Evolutionary conservation across 495 filamentous ascomycete genomes (phyloP).

Genomic region (Patellaria atrata): DNA sequence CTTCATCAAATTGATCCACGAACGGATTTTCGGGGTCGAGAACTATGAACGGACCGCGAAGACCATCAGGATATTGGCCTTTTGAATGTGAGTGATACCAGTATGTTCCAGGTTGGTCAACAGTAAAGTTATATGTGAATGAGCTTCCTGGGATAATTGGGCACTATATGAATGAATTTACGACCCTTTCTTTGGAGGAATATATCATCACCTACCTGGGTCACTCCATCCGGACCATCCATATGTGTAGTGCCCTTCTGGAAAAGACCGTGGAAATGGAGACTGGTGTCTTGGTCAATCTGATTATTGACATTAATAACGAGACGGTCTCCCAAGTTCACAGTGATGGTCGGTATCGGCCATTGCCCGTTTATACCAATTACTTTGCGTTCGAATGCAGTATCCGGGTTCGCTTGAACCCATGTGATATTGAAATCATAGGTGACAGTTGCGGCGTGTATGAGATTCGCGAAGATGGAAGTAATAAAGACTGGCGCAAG

Average conservation of each 20-base stretch:
- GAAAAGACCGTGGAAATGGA: constrained; percentile 19
- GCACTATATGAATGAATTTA: too few species aligned
- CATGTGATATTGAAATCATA: constrained; percentile 72
- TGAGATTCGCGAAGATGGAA: constrained; percentile 22
- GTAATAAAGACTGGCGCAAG: constrained; percentile 24
- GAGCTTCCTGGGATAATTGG: constrained; percentile 13
- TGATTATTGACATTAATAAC: constrained; percentile 19
- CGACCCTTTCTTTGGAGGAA: too few species aligned
- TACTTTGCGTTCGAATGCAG: constrained; percentile 44
- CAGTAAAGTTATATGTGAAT: constrained; percentile 19
- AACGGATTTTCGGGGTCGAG: constrained; percentile 15
- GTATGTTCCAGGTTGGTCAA: constrained; percentile 20
- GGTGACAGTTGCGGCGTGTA: constrained; percentile 46
- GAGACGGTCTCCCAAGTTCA: constrained; percentile 14
- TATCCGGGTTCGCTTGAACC: constrained; percentile 72
- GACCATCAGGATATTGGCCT: constrained; percentile 18
- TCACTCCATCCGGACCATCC: constrained; percentile 14
- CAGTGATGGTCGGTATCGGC: constrained; percentile 15
- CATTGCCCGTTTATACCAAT: constrained; percentile 27
- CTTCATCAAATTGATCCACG: constrained; percentile 17
- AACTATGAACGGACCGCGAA: constrained; percentile 15
- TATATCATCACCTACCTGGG: too few species aligned
- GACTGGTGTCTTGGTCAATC: constrained; percentile 17
- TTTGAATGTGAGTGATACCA: constrained; percentile 18
- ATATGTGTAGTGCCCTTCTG: constrained; percentile 16